These are phyloP conservation scores for Platanthera guangdongensis DNA, from an alignment of 106 monocot genomes.

Conservation along the genomic window DNA sequence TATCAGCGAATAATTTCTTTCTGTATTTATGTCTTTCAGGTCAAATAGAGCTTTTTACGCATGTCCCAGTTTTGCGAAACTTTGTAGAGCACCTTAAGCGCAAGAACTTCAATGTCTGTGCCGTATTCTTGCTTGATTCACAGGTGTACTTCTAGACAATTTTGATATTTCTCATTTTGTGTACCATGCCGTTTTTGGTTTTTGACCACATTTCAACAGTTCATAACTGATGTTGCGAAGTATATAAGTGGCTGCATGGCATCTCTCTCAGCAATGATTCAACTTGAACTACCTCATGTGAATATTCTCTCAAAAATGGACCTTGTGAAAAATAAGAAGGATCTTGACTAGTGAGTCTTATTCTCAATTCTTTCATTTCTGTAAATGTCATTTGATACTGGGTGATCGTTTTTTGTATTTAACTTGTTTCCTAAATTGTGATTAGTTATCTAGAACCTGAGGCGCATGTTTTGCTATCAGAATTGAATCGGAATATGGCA, in stretches of 20 bases:
- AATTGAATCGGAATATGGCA: slow-evolving; percentile 83
- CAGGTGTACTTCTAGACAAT: slow-evolving; percentile 39
- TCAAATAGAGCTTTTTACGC: slow-evolving; percentile 92
- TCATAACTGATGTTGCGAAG: slow-evolving; percentile 87
- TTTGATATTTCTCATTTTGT: background rate
- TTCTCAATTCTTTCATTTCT: background rate
- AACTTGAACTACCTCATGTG: slow-evolving; percentile 88
- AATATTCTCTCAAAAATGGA: slow-evolving; percentile 99
- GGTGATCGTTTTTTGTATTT: background rate
- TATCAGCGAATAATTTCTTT: background rate
- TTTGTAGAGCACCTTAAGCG: slow-evolving; percentile 76
- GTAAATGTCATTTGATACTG: background rate
- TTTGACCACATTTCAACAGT: slow-evolving; percentile 31
- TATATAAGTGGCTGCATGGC: slow-evolving; percentile 97
- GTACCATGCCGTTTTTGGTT: background rate
- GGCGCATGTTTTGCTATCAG: slow-evolving; percentile 53
- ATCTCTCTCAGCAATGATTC: slow-evolving; percentile 94
- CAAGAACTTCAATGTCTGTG: slow-evolving; percentile 87
- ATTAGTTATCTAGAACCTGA: slow-evolving; percentile 80
- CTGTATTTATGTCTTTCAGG: slow-evolving; percentile 31
- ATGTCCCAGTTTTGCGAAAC: slow-evolving; percentile 82
- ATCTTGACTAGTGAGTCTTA: slow-evolving; percentile 54
- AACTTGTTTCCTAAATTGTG: slow-evolving; percentile 12
- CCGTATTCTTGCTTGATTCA: slow-evolving; percentile 82
- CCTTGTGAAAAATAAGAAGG: slow-evolving; percentile 61